Conservation (phyloP, 139 green algal species). For the Spirogloea muscicola region DNA sequence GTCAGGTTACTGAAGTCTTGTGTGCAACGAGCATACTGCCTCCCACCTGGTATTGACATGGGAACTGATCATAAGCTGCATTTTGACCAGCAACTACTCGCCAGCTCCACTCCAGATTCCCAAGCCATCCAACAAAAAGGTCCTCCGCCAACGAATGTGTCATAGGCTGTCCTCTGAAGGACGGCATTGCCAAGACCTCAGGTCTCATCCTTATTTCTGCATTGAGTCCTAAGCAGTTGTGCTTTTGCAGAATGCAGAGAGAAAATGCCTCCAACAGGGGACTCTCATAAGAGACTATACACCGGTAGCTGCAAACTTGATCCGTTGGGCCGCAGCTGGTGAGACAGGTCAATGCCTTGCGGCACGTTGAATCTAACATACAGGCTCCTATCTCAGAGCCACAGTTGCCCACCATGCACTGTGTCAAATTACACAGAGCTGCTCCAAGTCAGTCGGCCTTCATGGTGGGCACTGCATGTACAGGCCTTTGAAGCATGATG, state of each 20-base stretch:
- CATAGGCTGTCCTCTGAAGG: slow-evolving; percentile 69
- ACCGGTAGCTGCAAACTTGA: slow-evolving; percentile 75
- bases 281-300: slow-evolving; percentile 89
- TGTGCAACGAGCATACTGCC: no score
- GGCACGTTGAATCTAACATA: slow-evolving; percentile 9
- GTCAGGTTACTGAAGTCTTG: no score
- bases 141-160: slow-evolving; percentile 77
- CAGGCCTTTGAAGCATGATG: no score
- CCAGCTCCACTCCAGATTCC: slow-evolving; percentile 56
- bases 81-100: slow-evolving; percentile 59
- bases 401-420: slow-evolving; percentile 43
- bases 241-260: slow-evolving; percentile 90
- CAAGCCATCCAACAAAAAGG: slow-evolving; percentile 52
- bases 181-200: slow-evolving; percentile 68
- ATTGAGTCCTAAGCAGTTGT: slow-evolving; percentile 84
- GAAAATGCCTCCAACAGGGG: slow-evolving; percentile 76
- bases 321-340: slow-evolving; percentile 28
- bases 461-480: no score
- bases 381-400: slow-evolving; percentile 19
- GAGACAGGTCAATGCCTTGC: slow-evolving; percentile 22
- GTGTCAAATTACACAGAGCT: no score
- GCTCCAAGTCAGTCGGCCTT: no score
- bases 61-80: slow-evolving; percentile 84
- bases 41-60: slow-evolving; percentile 76
- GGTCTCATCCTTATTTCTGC: slow-evolving; percentile 35